phyloP scores from a whole-genome alignment of 805 yeast species.

The Yarrowia keelungensis region DNA sequence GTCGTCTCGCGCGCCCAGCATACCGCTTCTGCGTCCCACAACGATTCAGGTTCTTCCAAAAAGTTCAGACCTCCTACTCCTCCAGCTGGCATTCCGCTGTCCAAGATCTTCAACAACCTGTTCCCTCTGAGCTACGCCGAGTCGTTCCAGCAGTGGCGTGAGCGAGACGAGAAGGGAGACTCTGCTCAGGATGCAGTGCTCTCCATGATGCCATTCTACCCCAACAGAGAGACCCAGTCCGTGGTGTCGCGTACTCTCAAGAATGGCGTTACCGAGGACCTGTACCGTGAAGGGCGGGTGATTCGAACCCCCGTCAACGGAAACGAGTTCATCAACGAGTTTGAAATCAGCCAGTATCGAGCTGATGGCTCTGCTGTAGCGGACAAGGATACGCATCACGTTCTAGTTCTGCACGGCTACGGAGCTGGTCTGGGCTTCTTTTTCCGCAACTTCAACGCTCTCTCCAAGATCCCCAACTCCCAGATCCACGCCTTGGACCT shows the following conservation, averaged over 20 bases:
- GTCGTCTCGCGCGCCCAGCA: slow-evolving; percentile 6
- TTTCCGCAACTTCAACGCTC: slow-evolving; percentile 67
- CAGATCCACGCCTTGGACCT: slow-evolving; percentile 86
- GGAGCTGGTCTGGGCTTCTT: slow-evolving; percentile 90
- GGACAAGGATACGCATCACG: slow-evolving; percentile 55
- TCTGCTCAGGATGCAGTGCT: slow-evolving; percentile 60
- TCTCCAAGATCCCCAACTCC: slow-evolving; percentile 58
- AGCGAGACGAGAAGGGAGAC: slow-evolving; percentile 48
- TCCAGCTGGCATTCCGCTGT: slow-evolving; percentile 50
- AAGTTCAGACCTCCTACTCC: slow-evolving; percentile 47
- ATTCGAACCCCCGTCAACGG: slow-evolving; percentile 61
- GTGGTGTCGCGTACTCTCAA: neutral
- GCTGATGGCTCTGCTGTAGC: slow-evolving; percentile 38
- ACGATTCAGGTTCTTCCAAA: neutral
- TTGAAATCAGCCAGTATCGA: slow-evolving; percentile 55
- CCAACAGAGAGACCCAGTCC: slow-evolving; percentile 40
- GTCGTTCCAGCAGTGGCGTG: slow-evolving; percentile 56
- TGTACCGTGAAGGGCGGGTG: slow-evolving; percentile 45
- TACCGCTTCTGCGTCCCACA: slow-evolving; percentile 9
- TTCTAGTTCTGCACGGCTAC: slow-evolving; percentile 88
- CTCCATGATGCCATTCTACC: slow-evolving; percentile 60
- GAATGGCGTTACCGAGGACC: slow-evolving; percentile 20
- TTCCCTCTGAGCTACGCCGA: slow-evolving; percentile 52
- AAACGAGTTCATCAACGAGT: slow-evolving; percentile 72
- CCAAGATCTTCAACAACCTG: slow-evolving; percentile 45